These are phyloP conservation scores for Ceratocystis huliohia DNA, from an alignment of 2,329 filamentous ascomycete species.

Conservation along the genomic window DNA sequence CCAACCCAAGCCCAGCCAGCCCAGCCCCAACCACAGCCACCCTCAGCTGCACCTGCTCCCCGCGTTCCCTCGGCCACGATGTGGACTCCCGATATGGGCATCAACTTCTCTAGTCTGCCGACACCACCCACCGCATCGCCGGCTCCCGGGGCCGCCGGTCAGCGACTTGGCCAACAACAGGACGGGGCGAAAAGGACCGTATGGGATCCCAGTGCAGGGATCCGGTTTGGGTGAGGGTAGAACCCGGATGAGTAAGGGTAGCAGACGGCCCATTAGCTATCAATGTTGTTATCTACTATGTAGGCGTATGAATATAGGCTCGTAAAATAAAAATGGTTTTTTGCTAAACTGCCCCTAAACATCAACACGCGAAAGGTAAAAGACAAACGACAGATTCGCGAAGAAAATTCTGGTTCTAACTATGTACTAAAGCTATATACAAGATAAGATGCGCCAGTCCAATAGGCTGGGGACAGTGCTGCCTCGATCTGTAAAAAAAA, in stretches of 20 bases:
- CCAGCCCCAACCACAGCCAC: slow-evolving; percentile 13
- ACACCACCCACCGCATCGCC: slow-evolving; percentile 25
- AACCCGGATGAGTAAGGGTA: neutral
- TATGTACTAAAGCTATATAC: slow-evolving; percentile 4
- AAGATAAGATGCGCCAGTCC: neutral
- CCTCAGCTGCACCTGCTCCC: slow-evolving; percentile 24
- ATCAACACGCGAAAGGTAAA: neutral
- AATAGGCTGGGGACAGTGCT: slow-evolving; percentile 24
- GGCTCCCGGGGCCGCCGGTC: slow-evolving; percentile 23
- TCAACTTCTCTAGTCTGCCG: slow-evolving; percentile 51
- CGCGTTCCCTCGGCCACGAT: slow-evolving; percentile 27
- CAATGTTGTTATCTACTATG: neutral
- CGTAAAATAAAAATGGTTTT: neutral
- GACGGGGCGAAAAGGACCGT: slow-evolving; percentile 20
- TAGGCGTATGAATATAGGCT: neutral
- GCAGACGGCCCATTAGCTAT: neutral
- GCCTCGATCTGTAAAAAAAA: neutral
- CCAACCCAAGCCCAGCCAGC: neutral
- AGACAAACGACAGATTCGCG: slow-evolving; percentile 5
- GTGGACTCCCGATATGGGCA: slow-evolving; percentile 72
- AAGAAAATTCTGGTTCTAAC: neutral
- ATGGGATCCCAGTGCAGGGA: slow-evolving; percentile 20
- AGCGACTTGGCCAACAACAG: slow-evolving; percentile 22
- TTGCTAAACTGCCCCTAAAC: neutral
- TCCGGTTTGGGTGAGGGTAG: slow-evolving; percentile 22